Evolutionary conservation across 2,329 filamentous ascomycete genomes (phyloP).

Genomic region (Metarhizium sp.): DNA sequence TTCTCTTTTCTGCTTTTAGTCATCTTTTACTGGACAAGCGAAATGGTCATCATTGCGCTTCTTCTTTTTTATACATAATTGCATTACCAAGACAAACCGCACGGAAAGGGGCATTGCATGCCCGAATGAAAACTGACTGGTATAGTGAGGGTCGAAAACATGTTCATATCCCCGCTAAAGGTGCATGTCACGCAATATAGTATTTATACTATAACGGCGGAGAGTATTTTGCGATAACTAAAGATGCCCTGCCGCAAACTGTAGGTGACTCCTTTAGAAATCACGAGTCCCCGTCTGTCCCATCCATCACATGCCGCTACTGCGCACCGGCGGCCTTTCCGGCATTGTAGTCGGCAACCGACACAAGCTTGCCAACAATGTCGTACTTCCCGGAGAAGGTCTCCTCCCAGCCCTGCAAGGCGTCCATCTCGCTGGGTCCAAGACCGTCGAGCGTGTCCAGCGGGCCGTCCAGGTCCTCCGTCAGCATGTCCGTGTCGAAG

Average conservation of each 20-base stretch:
- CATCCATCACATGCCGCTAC: neutral
- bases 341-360: slow-evolving; percentile 29
- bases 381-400: slow-evolving; percentile 90
- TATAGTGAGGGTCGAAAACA: too few relatives aligned
- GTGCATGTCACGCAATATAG: neutral
- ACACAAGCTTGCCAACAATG: slow-evolving; percentile 79
- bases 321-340: slow-evolving; percentile 4
- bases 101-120: neutral
- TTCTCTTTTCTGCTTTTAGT: neutral
- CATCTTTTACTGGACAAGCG: neutral
- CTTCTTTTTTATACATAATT: neutral
- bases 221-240: neutral
- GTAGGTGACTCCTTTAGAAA: neutral
- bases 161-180: neutral
- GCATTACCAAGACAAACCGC: neutral
- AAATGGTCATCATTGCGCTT: neutral
- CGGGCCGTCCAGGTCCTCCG: slow-evolving; percentile 76
- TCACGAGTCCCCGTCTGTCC: neutral
- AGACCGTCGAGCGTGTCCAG: slow-evolving; percentile 69
- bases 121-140: too few relatives aligned
- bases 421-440: slow-evolving; percentile 67
- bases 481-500: slow-evolving; percentile 94
- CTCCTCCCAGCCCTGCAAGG: slow-evolving; percentile 85
- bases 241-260: neutral
- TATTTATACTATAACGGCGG: neutral